Percentiles rank a stretch among this genome's conserved stretches.
Evolutionary conservation across 2,329 filamentous ascomycete species (phyloP).

Genomic region (Penicillium sp.): DNA sequence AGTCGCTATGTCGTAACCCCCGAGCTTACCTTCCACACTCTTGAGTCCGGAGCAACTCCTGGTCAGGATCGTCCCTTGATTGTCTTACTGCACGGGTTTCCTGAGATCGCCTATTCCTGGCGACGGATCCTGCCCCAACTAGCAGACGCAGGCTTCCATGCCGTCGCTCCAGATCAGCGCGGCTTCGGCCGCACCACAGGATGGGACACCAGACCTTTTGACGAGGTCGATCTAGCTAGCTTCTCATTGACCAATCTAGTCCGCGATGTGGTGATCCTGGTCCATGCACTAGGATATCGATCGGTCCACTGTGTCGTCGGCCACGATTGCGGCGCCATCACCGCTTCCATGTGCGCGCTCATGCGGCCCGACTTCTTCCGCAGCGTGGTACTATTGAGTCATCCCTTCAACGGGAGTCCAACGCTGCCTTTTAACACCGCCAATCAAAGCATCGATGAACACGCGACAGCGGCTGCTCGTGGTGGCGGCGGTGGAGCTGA

Average conservation of each 20-base stretch:
- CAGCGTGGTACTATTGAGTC: conserved; percentile 63
- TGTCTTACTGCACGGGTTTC: conserved; percentile 66
- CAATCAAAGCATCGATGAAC: conserved; percentile 16
- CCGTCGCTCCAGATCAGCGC: conserved; percentile 67
- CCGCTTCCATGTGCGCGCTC: conserved; percentile 60
- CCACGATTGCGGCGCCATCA: conserved; percentile 67
- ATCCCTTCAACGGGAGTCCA: conserved; percentile 61
- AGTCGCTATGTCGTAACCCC: conserved; percentile 61
- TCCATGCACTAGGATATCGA: conserved; percentile 61
- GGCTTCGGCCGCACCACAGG: conserved; percentile 68
- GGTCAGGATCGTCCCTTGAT: conserved; percentile 53
- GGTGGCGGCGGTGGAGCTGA: conserved; percentile 13
- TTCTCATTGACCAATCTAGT: conserved; percentile 62
- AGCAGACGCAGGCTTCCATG: conserved; percentile 62
- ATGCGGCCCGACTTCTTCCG: conserved; percentile 66
- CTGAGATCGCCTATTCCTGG: conserved; percentile 71
- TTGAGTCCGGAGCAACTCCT: conserved; percentile 54
- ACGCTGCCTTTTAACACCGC: conserved; percentile 51
- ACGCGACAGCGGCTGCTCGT: neutral
- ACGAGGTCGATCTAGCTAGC: conserved; percentile 56
- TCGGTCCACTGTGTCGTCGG: conserved; percentile 62
- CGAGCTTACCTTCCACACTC: conserved; percentile 62
- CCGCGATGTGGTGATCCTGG: conserved; percentile 62
- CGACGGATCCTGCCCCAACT: conserved; percentile 62
- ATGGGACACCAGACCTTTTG: conserved; percentile 55